Percentiles rank a stretch among this genome's conserved stretches.
These are phyloP conservation scores for Colletotrichum kahawae DNA, from an alignment of 2,329 filamentous ascomycete species.

Conservation along the genomic window DNA sequence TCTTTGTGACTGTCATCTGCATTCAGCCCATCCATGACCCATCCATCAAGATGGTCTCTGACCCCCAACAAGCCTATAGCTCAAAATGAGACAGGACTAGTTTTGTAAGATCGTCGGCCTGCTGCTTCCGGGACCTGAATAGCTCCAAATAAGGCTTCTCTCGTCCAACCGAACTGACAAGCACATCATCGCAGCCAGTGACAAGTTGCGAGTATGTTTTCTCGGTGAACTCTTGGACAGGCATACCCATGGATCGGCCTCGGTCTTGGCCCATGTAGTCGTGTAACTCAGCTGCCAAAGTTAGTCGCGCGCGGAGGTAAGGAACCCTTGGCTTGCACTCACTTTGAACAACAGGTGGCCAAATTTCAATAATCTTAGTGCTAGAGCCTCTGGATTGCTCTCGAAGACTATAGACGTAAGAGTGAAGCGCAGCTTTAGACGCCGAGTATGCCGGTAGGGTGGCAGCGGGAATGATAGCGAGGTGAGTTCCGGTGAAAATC, in stretches of 20 bases:
- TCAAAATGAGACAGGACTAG: neutral
- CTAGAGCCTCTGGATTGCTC: slow-evolving; percentile 33
- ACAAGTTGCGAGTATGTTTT: slow-evolving; percentile 37
- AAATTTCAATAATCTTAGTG: slow-evolving; percentile 41
- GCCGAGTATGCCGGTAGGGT: slow-evolving; percentile 45
- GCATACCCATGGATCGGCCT: slow-evolving; percentile 22
- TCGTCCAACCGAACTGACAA: slow-evolving; percentile 12
- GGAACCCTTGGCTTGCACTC: slow-evolving; percentile 23
- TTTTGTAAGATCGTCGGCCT: neutral
- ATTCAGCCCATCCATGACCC: neutral
- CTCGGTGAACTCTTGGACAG: slow-evolving; percentile 37
- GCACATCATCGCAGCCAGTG: slow-evolving; percentile 36
- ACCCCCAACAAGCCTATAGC: neutral
- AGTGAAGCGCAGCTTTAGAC: slow-evolving; percentile 48
- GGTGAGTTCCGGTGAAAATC: slow-evolving; percentile 23
- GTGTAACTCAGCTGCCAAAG: slow-evolving; percentile 25
- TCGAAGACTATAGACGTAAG: slow-evolving; percentile 44
- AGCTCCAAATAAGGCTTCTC: neutral
- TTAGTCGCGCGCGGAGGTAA: slow-evolving; percentile 25
- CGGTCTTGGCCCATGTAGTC: slow-evolving; percentile 25
- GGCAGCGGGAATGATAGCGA: slow-evolving; percentile 38
- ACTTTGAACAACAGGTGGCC: slow-evolving; percentile 34
- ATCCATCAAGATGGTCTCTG: neutral
- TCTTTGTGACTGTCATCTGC: neutral
- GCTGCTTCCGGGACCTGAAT: neutral